Evolutionary conservation across 768 basidiomycete genomes (phyloP), one percentile per base, ranked within the genome.

Genomic region (Tylopilus plumbeoviolaceoides): DNA sequence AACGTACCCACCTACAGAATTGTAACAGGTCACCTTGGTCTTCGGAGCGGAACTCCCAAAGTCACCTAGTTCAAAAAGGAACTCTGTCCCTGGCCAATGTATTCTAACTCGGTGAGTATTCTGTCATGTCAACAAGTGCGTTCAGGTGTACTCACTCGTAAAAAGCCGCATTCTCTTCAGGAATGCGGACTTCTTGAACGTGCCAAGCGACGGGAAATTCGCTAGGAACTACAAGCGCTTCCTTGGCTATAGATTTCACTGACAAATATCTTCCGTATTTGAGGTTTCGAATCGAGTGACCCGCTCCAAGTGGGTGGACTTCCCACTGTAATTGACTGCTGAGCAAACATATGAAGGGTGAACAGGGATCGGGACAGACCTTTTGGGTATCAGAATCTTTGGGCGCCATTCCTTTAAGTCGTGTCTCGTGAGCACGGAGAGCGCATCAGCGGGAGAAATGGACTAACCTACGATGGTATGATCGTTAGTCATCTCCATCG

Each of bases 251-350:
- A 1, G 66, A 53, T 42, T 48, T 65, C 7, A 68, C 46, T 21
- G 68, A 58, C 27, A 68, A 18, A 30, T 68, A 70, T 56, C 67
- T 66, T 12, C 68, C 68, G 12, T 63, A 66, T 46, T 68, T 65
- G 44, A 65, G 39, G 55, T 68, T 68, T 46, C 68, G 61, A 44
- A 68, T 68, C 11, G 59, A 63, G 30, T 70, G 54, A 8, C 67
- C 67, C 10, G 68, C 63, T 40, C 67, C 67, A 0, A 68, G 47
- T 1, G 63, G 63, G 39, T 58, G 59, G 28, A 70, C 57, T 12
- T 68, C 67, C 67, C 67, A 68, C 67, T 68, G 18, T 3, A 33
- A 40, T 27, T 30, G 28, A 48, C 17, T 20, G 12, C 5, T 59
- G 6, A 55, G 49, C 12, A 35, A 23, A 51, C 23, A 27, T 11